Conservation (phyloP, 768 basidiomycete genomes). For the Trametopsis cervina region DNA sequence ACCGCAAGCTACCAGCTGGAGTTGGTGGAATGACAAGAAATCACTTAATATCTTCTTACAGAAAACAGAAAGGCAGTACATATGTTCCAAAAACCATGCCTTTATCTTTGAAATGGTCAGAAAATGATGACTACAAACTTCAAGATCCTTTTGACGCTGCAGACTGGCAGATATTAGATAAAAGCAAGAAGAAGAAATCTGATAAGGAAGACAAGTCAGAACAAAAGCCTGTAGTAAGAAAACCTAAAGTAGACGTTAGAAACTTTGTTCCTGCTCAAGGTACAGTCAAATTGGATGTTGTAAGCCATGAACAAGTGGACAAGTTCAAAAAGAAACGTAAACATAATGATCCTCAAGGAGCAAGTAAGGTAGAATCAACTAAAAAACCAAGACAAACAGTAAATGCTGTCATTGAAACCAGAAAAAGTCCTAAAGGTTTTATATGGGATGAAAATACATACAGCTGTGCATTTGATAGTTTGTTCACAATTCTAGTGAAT, state of each 20-base stretch:
- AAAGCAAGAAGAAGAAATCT: neutral
- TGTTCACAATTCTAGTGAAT: conserved; percentile 1
- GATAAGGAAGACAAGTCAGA: neutral
- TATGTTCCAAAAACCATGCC: conserved; percentile 3
- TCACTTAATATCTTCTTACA: conserved; percentile 14
- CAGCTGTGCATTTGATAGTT: conserved; percentile 2
- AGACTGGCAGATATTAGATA: neutral
- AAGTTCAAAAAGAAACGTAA: neutral
- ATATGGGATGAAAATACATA: neutral
- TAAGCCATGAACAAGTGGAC: neutral
- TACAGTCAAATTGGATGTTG: neutral
- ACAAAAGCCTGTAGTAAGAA: neutral
- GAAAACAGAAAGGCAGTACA: neutral
- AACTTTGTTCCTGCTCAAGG: conserved; percentile 1
- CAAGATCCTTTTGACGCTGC: neutral
- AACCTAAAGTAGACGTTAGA: neutral
- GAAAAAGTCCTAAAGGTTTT: neutral
- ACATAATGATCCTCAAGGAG: neutral
- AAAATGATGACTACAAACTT: neutral
- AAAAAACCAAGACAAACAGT: neutral
- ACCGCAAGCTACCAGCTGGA: conserved; percentile 10
- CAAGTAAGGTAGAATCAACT: neutral
- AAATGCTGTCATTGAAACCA: neutral
- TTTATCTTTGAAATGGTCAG: neutral
- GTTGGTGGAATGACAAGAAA: conserved; percentile 18